Evolutionary conservation across 2,329 filamentous ascomycete genomes (phyloP).

Genomic region (Clonostachys rosea): DNA sequence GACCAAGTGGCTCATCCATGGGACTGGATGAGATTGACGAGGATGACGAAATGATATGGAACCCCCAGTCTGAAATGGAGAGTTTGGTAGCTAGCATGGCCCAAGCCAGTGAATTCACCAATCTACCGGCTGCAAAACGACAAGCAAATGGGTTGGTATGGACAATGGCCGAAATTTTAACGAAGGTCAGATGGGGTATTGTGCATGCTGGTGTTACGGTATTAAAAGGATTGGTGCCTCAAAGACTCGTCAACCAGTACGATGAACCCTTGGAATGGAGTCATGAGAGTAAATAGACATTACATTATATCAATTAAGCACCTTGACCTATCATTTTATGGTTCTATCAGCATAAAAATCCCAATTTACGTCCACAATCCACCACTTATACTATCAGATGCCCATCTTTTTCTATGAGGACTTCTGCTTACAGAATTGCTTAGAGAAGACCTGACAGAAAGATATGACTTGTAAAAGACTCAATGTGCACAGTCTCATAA

Average conservation of each 20-base stretch:
- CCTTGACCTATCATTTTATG: too few species aligned
- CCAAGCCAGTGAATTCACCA: slow-evolving; percentile 18
- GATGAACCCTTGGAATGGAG: neutral
- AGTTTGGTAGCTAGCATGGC: slow-evolving; percentile 31
- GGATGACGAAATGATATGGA: slow-evolving; percentile 45
- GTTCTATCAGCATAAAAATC: too few species aligned
- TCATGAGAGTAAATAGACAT: too few species aligned
- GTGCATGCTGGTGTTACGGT: slow-evolving; percentile 58
- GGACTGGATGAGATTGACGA: slow-evolving; percentile 16
- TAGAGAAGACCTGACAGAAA: too few species aligned
- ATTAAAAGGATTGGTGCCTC: slow-evolving; percentile 27
- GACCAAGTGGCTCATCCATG: neutral
- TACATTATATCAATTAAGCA: too few species aligned
- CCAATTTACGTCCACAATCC: too few species aligned
- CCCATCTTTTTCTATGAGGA: too few species aligned
- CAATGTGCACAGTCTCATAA: too few species aligned
- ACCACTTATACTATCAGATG: too few species aligned
- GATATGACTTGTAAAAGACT: too few species aligned
- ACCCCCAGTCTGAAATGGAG: slow-evolving; percentile 41
- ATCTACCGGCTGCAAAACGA: slow-evolving; percentile 36
- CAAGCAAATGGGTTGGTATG: slow-evolving; percentile 44
- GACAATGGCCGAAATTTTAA: slow-evolving; percentile 49
- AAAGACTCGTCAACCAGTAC: slow-evolving; percentile 19
- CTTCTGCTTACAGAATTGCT: too few species aligned
- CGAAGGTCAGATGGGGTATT: slow-evolving; percentile 56